phyloP scores from a whole-genome alignment of 176 grass and related monocot genomes.

The barley (Hordeum vulgare) region DNA sequence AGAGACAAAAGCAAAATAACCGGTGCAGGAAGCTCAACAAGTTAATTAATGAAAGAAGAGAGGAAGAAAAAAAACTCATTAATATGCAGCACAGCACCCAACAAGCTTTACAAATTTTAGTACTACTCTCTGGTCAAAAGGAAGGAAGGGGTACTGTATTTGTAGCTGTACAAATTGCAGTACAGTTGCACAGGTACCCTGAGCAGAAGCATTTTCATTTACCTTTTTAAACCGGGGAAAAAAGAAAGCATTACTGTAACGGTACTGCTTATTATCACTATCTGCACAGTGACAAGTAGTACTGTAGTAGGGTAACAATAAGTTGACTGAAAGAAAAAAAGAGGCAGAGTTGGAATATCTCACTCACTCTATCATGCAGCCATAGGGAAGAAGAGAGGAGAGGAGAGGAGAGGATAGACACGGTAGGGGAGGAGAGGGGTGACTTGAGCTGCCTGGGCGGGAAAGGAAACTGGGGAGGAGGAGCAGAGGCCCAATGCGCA shows the following conservation, averaged over 20 bases:
- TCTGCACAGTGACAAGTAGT: neutral
- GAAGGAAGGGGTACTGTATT: neutral
- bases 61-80: neutral
- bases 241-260: neutral
- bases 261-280: too few relatives aligned
- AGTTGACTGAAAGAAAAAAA: neutral
- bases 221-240: neutral
- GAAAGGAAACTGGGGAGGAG: constrained; percentile 20
- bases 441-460: constrained; percentile 43
- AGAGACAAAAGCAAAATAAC: constrained; percentile 17
- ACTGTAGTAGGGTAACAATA: neutral
- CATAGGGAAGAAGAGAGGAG: neutral
- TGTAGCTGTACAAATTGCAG: neutral
- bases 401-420: neutral
- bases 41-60: too few relatives aligned
- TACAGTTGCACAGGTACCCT: neutral
- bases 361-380: neutral
- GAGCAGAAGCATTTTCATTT: neutral
- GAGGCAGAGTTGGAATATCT: neutral
- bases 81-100: neutral
- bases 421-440: neutral
- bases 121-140: constrained; percentile 8
- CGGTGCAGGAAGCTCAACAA: neutral
- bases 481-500: neutral
- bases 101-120: neutral